These are phyloP conservation scores for Pichia gijzeniarum DNA, from an alignment of 805 yeast species.

Conservation along the genomic window DNA sequence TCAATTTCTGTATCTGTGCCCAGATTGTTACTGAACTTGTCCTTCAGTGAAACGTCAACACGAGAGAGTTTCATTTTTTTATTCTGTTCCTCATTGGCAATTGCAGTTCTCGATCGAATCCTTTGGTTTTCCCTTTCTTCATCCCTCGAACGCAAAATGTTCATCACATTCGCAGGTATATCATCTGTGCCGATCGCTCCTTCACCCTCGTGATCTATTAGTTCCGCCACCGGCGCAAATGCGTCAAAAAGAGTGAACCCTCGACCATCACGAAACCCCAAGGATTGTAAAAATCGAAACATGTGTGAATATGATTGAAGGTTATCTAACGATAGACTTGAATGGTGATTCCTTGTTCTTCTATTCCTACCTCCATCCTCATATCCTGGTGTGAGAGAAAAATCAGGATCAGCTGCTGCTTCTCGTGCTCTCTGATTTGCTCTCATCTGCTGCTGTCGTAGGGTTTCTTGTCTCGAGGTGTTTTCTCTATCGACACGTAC, in stretches of 20 bases:
- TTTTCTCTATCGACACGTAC: not conserved
- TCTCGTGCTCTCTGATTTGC: conserved; percentile 6
- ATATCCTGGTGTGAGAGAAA: no score
- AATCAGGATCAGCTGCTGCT: not conserved
- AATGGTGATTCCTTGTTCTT: conserved; percentile 1
- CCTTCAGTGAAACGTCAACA: conserved; percentile 13
- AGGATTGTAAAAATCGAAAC: conserved; percentile 2
- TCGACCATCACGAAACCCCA: not conserved
- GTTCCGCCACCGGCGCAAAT: not conserved
- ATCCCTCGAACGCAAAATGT: conserved; percentile 23
- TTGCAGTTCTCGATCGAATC: conserved; percentile 16
- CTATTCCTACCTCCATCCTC: not conserved
- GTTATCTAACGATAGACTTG: not conserved
- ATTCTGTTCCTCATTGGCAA: conserved; percentile 19
- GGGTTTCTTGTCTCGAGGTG: not conserved
- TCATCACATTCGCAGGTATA: conserved; percentile 26
- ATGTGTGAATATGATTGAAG: not conserved
- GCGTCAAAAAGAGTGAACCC: not conserved
- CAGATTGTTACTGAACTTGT: conserved; percentile 23
- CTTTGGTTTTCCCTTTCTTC: conserved; percentile 25
- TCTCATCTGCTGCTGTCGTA: conserved; percentile 1
- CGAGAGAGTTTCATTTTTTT: conserved; percentile 10
- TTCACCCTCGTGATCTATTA: not conserved
- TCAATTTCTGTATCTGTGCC: conserved; percentile 24
- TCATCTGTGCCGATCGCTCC: conserved; percentile 15